Percentiles rank a stretch among this genome's conserved stretches.
phyloP scores from a whole-genome alignment of 495 filamentous ascomycete species.

The Penicillium turbatum region DNA sequence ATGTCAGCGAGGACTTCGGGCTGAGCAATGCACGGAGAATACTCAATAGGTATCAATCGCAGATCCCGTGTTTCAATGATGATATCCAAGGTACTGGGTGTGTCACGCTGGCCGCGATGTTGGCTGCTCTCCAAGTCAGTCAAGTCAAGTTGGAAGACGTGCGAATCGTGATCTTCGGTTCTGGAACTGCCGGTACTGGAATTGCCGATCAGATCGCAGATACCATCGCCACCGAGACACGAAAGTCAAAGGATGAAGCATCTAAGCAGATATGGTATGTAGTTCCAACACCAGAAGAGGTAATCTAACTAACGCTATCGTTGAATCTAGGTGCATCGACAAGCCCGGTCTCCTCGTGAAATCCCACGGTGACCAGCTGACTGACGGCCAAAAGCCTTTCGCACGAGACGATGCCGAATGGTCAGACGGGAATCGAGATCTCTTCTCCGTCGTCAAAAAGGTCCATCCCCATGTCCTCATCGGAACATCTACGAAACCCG shows the following conservation, averaged over 20 bases:
- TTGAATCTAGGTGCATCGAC: constrained; percentile 66
- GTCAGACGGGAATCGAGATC: constrained; percentile 51
- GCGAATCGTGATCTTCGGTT: constrained; percentile 70
- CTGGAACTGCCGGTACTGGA: constrained; percentile 79
- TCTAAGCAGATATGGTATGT: constrained; percentile 74
- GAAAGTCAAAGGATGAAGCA: constrained; percentile 68
- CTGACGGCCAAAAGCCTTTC: constrained; percentile 60
- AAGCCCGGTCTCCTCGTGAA: constrained; percentile 73
- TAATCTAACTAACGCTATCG: not conserved
- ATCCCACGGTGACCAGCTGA: constrained; percentile 56
- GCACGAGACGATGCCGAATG: constrained; percentile 64
- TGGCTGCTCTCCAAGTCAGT: constrained; percentile 65
- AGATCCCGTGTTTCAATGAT: constrained; percentile 85
- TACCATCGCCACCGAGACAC: constrained; percentile 64
- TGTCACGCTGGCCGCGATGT: constrained; percentile 78
- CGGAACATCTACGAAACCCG: constrained; percentile 77
- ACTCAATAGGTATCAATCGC: constrained; percentile 64
- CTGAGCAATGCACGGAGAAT: constrained; percentile 58
- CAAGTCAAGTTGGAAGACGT: constrained; percentile 62
- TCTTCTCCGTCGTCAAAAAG: constrained; percentile 62
- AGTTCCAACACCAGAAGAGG: not conserved
- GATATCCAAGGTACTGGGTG: constrained; percentile 89
- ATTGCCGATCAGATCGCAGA: constrained; percentile 84
- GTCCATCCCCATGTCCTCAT: constrained; percentile 80
- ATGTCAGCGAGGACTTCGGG: constrained; percentile 53